phyloP scores from a whole-genome alignment of 495 filamentous ascomycete species.

The Saxispiralis lemnorum region DNA sequence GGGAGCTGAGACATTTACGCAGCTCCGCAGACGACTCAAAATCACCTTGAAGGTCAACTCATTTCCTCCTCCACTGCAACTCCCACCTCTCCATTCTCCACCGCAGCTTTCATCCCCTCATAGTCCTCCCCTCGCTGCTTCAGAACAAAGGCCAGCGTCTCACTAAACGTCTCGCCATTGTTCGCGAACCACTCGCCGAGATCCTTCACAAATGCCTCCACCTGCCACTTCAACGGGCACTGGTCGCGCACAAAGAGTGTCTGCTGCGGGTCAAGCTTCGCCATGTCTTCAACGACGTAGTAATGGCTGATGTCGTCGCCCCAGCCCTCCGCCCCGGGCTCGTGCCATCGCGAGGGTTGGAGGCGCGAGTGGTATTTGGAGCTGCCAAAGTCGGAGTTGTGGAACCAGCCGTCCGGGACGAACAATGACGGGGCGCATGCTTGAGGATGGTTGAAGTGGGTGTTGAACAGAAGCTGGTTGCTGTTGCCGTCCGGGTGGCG shows the following conservation, averaged over 20 bases:
- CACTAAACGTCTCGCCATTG: constrained; percentile 42
- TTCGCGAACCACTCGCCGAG: constrained; percentile 45
- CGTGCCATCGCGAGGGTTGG: constrained; percentile 20
- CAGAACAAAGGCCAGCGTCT: constrained; percentile 35
- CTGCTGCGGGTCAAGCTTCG: constrained; percentile 44
- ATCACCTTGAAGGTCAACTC: neutral
- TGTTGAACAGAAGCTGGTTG: constrained; percentile 34
- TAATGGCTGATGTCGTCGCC: constrained; percentile 46
- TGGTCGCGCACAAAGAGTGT: constrained; percentile 38
- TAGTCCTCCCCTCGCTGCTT: constrained; percentile 33
- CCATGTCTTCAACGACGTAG: constrained; percentile 48
- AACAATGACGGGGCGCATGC: constrained; percentile 19
- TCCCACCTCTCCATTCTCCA: constrained; percentile 20
- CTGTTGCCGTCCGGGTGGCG: constrained; percentile 30
- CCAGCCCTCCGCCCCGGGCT: constrained; percentile 37
- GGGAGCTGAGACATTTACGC: too few relatives aligned
- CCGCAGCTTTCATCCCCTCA: constrained; percentile 25
- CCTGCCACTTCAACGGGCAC: constrained; percentile 32
- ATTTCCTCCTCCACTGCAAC: constrained; percentile 14
- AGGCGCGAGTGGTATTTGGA: constrained; percentile 12
- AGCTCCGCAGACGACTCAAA: too few relatives aligned
- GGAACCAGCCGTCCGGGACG: constrained; percentile 14
- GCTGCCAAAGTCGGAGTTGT: constrained; percentile 12
- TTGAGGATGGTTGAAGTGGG: constrained; percentile 33
- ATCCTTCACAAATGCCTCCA: constrained; percentile 32